phyloP scores from a whole-genome alignment of 805 yeast genomes.

The Candida saitoana region DNA sequence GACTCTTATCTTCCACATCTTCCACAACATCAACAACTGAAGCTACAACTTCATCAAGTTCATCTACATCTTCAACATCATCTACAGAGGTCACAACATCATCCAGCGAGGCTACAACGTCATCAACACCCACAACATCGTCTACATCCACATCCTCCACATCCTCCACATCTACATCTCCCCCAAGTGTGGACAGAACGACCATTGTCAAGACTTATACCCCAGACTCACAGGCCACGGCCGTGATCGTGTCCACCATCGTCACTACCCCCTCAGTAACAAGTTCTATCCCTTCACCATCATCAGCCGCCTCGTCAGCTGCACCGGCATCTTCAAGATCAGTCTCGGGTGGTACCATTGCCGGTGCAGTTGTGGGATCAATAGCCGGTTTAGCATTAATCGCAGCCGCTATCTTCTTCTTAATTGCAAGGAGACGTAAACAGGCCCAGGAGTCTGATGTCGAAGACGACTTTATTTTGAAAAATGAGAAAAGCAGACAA shows the following conservation, averaged over 20 bases:
- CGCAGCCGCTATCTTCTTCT: constrained; percentile 35
- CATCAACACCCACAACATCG: constrained; percentile 12
- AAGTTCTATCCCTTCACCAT: constrained; percentile 5
- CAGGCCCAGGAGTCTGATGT: constrained; percentile 40
- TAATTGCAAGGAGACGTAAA: constrained; percentile 37
- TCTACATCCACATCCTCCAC: constrained; percentile 9
- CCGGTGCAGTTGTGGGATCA: constrained; percentile 41
- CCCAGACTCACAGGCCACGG: constrained; percentile 5
- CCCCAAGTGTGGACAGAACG: constrained; percentile 7
- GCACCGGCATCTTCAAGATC: constrained; percentile 11
- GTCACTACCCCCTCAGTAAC: constrained; percentile 9
- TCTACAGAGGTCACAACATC: constrained; percentile 7
- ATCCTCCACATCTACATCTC: constrained; percentile 2
- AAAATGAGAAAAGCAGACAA: constrained; percentile 16
- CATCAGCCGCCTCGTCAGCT: constrained; percentile 7
- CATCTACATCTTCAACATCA: constrained; percentile 8
- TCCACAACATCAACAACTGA: constrained; percentile 12
- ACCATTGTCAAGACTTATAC: constrained; percentile 19
- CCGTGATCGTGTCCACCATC: neutral
- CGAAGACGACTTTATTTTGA: constrained; percentile 34
- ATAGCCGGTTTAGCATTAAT: constrained; percentile 35
- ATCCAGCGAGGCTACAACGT: constrained; percentile 7
- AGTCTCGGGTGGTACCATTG: constrained; percentile 38
- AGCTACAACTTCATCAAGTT: constrained; percentile 7
- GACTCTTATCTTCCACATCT: too few relatives aligned